Conservation (phyloP, 1,139 yeast species). For the Protomyces inundatus region DNA sequence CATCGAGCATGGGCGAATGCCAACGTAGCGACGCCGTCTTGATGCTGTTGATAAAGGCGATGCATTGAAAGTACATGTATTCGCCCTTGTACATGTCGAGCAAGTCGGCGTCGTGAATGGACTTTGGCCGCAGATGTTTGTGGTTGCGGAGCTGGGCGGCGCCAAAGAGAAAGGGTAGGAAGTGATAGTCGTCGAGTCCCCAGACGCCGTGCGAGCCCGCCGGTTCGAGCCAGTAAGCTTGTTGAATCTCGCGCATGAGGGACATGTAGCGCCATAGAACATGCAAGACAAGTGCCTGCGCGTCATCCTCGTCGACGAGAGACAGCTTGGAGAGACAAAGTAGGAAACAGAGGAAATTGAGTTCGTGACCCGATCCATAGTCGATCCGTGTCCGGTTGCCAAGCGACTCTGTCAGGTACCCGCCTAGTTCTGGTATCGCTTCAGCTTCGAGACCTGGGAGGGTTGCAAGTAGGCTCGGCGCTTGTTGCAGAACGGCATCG, state of each 20-base stretch:
- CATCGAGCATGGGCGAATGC: slow-evolving; percentile 98
- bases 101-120: slow-evolving; percentile 77
- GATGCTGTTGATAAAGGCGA: slow-evolving; percentile 69
- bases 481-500: slow-evolving; percentile 49
- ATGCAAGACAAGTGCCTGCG: slow-evolving; percentile 42
- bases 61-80: slow-evolving; percentile 83
- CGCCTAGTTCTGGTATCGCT: slow-evolving; percentile 28
- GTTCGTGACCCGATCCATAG: slow-evolving; percentile 95
- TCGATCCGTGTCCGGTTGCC: slow-evolving; percentile 84
- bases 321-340: slow-evolving; percentile 38
- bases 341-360: slow-evolving; percentile 72
- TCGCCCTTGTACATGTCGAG: slow-evolving; percentile 71
- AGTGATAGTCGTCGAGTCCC: slow-evolving; percentile 98
- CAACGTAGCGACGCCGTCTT: slow-evolving; percentile 85
- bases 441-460: slow-evolving; percentile 1
- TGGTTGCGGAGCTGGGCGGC: slow-evolving; percentile 74
- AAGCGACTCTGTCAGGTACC: slow-evolving; percentile 65
- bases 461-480: slow-evolving; percentile 6
- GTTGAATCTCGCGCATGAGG: slow-evolving; percentile 43
- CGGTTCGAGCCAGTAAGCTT: slow-evolving; percentile 81
- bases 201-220: slow-evolving; percentile 94
- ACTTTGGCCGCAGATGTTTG: slow-evolving; percentile 72
- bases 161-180: slow-evolving; percentile 82
- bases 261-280: slow-evolving; percentile 58
- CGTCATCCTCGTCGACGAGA: slow-evolving; percentile 25